Percentiles rank a stretch among this genome's conserved stretches.
phyloP scores from a whole-genome alignment of 129 eudicot genomes.

The Artemisia argyi region DNA sequence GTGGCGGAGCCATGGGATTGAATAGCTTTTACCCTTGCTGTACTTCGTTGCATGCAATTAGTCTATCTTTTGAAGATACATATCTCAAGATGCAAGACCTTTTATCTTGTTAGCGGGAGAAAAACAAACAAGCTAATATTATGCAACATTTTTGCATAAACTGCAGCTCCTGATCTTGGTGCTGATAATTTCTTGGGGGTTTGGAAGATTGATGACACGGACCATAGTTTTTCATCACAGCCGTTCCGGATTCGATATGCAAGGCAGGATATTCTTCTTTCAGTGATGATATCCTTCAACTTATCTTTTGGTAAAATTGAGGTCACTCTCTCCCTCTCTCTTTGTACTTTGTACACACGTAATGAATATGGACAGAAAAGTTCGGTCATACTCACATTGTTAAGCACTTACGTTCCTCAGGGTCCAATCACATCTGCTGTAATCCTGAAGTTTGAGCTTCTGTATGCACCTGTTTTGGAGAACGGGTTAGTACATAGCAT shows the following conservation, averaged over 20 bases:
- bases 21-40: too few relatives aligned
- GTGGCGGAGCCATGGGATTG: too few relatives aligned
- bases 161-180: conserved; percentile 91
- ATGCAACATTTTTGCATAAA: conserved; percentile 22
- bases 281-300: conserved; percentile 94
- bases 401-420: conserved; percentile 37
- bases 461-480: conserved; percentile 79
- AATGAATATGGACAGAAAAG: conserved; percentile 7
- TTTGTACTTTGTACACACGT: background rate
- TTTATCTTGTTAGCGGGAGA: background rate
- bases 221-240: conserved; percentile 91
- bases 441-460: conserved; percentile 88
- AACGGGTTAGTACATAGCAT: conserved; percentile 54
- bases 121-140: conserved; percentile 14
- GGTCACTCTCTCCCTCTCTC: conserved; percentile 47
- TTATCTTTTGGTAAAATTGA: conserved; percentile 66
- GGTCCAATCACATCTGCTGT: conserved; percentile 81
- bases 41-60: background rate
- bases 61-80: background rate
- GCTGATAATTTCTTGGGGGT: conserved; percentile 79
- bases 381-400: conserved; percentile 18
- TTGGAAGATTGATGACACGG: conserved; percentile 92
- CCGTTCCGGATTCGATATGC: conserved; percentile 96
- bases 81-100: background rate
- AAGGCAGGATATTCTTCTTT: conserved; percentile 86